phyloP scores from a whole-genome alignment of 768 basidiomycete species.

The Hysterangium stoloniferum region DNA sequence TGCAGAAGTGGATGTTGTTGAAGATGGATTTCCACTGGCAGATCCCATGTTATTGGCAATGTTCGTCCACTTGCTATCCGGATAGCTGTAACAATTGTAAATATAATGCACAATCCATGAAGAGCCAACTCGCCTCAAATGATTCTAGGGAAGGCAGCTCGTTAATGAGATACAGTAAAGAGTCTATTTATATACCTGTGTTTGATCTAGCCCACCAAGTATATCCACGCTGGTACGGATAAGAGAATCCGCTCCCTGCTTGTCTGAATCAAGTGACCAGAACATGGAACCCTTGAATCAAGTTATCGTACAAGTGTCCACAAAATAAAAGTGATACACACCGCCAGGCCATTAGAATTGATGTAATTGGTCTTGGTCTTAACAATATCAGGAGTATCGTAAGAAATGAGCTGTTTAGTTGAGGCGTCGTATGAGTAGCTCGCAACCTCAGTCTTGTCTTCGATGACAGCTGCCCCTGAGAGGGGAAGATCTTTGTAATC shows the following conservation, averaged over 20 bases:
- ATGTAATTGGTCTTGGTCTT: conserved; percentile 64
- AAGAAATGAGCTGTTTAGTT: conserved; percentile 64
- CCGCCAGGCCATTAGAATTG: conserved; percentile 44
- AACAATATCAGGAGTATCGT: conserved; percentile 67
- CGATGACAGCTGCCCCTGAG: conserved; percentile 45
- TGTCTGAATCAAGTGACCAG: conserved; percentile 62
- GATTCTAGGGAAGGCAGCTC: conserved; percentile 33
- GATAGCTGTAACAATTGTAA: conserved; percentile 36
- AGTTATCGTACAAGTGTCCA: not conserved
- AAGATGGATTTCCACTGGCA: not conserved
- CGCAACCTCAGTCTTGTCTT: conserved; percentile 63
- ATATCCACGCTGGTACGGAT: conserved; percentile 40
- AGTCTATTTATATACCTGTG: conserved; percentile 24
- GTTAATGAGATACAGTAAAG: not conserved
- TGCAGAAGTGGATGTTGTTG: conserved; percentile 16
- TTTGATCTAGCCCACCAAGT: conserved; percentile 50
- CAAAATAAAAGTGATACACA: not conserved
- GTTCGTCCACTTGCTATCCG: conserved; percentile 66
- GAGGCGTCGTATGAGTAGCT: conserved; percentile 69
- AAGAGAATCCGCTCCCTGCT: conserved; percentile 49
- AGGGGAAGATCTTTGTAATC: conserved; percentile 69
- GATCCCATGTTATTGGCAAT: conserved; percentile 54
- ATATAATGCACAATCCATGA: not conserved
- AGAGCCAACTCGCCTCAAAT: conserved; percentile 38
- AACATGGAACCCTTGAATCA: conserved; percentile 50